Evolutionary conservation across 164 flowering plant genomes (phyloP), one percentile per base, ranked within the genome.

Genomic region (Annona cherimola): DNA sequence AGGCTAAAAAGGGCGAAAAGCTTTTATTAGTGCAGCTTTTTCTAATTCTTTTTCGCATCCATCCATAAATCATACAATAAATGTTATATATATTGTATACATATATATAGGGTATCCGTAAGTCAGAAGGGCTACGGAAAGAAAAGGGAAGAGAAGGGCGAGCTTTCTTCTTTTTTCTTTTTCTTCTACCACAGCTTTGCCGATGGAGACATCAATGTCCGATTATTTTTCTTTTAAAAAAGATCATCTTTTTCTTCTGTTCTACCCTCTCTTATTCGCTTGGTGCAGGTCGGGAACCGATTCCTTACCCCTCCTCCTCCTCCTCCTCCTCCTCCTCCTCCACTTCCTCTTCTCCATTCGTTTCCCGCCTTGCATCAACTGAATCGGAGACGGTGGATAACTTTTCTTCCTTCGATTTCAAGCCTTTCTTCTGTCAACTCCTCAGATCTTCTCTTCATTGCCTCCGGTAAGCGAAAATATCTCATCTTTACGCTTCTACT

Each of bases 331-430:
- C 70, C 6, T 16, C 16, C 42, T 41, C 44, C 14, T 43, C 40
- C 67, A 4, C 44, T 64, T 9, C 3, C 16, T 67, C 19, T 77
- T 74, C 35, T 26, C 35, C 77, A 76, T 59, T 79, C 61, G 67
- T 78, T 62, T 88, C 94, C 90, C 86, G 91, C 90, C 89, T 89
- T 89, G 94, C 91, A 89, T 89, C 94, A 89, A 89, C 88, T 89
- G 94, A 89, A 89, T 85, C 83, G 83, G 94, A 85, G 86, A 72
- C 85, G 61, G 78, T 77, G 76, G 83, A 83, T 83, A 86, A 68
- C 66, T 12, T 70, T 71, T 42, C 42, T 20, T 61, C 14, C 41
- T 16, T 16, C 57, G 8, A 50, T 50, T 50, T 8, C 35, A 16
- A 50, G 57, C 14, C 14, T 50, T 50, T 50, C 57, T 50, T 50